Percentiles rank a stretch among this genome's conserved stretches.
phyloP scores from a whole-genome alignment of 139 green algal species.

The Spirogloea muscicola region DNA sequence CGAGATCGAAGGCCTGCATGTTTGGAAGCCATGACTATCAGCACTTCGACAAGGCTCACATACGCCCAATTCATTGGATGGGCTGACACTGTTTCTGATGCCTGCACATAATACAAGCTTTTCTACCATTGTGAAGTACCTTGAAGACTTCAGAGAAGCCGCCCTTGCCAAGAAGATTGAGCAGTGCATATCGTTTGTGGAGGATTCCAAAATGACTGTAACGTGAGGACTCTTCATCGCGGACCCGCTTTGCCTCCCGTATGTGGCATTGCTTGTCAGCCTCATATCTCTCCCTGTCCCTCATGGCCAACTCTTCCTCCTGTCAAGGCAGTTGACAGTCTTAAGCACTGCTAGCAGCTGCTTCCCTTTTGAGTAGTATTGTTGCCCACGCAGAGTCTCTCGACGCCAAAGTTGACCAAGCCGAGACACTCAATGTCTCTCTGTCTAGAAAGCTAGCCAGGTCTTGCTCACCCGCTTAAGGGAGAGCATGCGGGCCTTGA shows the following conservation, averaged over 20 bases:
- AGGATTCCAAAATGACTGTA: slow-evolving; percentile 61
- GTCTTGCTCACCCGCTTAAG: slow-evolving; percentile 5
- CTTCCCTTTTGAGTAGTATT: too few relatives aligned
- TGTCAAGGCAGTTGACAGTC: not conserved
- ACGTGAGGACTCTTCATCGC: slow-evolving; percentile 72
- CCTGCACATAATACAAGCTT: too few relatives aligned
- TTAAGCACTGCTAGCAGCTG: not conserved
- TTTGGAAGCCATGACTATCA: too few relatives aligned
- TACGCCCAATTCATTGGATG: too few relatives aligned
- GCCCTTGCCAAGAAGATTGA: slow-evolving; percentile 82
- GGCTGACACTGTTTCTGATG: too few relatives aligned
- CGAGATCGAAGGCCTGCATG: slow-evolving; percentile 47
- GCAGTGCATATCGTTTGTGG: slow-evolving; percentile 73
- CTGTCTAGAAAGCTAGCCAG: not conserved
- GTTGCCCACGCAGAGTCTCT: too few relatives aligned
- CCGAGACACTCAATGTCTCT: not conserved
- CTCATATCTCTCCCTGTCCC: slow-evolving; percentile 69
- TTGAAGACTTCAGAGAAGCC: slow-evolving; percentile 91
- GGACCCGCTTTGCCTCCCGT: slow-evolving; percentile 66
- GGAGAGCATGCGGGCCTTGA: not conserved
- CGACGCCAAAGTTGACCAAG: too few relatives aligned
- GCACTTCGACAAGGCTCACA: too few relatives aligned
- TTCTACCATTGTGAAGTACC: slow-evolving; percentile 24
- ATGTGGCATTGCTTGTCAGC: slow-evolving; percentile 70
- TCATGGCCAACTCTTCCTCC: slow-evolving; percentile 45